Percentiles rank a stretch among this genome's conserved stretches.
Evolutionary conservation across 2,329 filamentous ascomycete genomes (phyloP).

Genomic region (Diaporthe humulicola): DNA sequence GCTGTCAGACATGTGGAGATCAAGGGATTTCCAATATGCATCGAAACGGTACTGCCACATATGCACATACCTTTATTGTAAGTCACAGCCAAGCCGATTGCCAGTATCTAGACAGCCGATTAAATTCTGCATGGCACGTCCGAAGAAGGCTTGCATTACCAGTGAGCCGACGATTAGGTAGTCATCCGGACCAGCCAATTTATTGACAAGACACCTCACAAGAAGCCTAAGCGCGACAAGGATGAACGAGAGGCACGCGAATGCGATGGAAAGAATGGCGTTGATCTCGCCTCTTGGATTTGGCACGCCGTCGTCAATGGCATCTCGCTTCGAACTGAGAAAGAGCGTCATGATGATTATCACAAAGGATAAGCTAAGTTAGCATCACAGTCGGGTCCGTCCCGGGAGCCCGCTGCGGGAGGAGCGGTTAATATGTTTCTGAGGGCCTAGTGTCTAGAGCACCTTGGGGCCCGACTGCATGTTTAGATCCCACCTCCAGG

Average conservation of each 20-base stretch:
- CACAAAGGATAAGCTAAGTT: background rate
- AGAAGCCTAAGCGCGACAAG: slow-evolving; percentile 37
- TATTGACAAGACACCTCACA: slow-evolving; percentile 32
- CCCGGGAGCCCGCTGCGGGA: slow-evolving; percentile 3
- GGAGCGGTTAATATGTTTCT: slow-evolving; percentile 16
- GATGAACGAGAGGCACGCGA: slow-evolving; percentile 37
- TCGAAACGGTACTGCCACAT: background rate
- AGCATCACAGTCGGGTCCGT: background rate
- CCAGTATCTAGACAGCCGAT: background rate
- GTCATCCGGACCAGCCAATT: slow-evolving; percentile 36
- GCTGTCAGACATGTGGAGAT: background rate
- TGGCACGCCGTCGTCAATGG: slow-evolving; percentile 39
- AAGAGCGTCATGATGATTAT: slow-evolving; percentile 5
- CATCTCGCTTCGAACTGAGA: slow-evolving; percentile 46
- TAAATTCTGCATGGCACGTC: background rate
- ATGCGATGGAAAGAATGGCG: slow-evolving; percentile 37
- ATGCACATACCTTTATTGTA: slow-evolving; percentile 5
- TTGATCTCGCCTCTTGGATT: slow-evolving; percentile 40
- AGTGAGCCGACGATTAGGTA: slow-evolving; percentile 38
- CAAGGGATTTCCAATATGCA: background rate
- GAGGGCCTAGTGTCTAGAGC: background rate
- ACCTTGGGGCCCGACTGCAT: background rate
- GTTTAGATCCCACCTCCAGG: background rate
- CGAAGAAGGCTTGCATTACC: slow-evolving; percentile 11
- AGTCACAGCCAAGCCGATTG: slow-evolving; percentile 13